phyloP scores from a whole-genome alignment of 1,284 basidiomycete genomes.

The Irpex sp. region DNA sequence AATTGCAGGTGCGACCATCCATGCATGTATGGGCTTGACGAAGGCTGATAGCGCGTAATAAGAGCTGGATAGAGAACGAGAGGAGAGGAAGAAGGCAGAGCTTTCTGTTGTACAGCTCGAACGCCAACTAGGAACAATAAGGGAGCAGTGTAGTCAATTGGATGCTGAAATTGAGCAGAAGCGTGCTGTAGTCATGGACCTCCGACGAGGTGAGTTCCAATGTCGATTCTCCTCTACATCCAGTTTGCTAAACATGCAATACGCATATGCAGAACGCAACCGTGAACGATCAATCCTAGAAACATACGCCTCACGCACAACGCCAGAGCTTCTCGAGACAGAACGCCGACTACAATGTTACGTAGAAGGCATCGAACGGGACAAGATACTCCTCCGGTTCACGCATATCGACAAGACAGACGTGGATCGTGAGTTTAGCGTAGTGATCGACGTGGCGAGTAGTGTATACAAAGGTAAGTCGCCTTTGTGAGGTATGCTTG shows the following conservation, averaged over 20 bases:
- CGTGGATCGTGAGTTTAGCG: constrained; percentile 69
- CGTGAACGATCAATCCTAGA: constrained; percentile 72
- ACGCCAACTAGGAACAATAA: constrained; percentile 66
- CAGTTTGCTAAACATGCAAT: too few species aligned
- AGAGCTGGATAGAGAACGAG: constrained; percentile 77
- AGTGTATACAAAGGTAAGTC: constrained; percentile 74
- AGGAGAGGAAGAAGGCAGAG: constrained; percentile 77
- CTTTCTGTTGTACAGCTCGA: constrained; percentile 66
- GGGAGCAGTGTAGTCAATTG: constrained; percentile 64
- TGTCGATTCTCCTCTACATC: not conserved
- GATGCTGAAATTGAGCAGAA: constrained; percentile 80
- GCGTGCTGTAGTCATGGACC: constrained; percentile 61
- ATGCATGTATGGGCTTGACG: too few species aligned
- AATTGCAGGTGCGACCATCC: constrained; percentile 56
- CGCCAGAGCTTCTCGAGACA: constrained; percentile 65
- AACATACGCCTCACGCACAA: constrained; percentile 62
- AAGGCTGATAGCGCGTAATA: too few species aligned
- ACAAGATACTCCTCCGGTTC: constrained; percentile 82
- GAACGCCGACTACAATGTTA: constrained; percentile 71
- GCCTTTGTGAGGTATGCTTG: not conserved
- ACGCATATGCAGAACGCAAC: constrained; percentile 61
- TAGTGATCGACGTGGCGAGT: constrained; percentile 80
- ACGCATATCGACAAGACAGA: constrained; percentile 69
- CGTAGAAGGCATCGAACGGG: constrained; percentile 80
- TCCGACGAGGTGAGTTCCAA: constrained; percentile 62